A percentile compares a stretch with the other conserved stretches of the same genome.
Evolutionary conservation across 1,284 basidiomycete genomes (phyloP).

Genomic region (Puccinia coronata): DNA sequence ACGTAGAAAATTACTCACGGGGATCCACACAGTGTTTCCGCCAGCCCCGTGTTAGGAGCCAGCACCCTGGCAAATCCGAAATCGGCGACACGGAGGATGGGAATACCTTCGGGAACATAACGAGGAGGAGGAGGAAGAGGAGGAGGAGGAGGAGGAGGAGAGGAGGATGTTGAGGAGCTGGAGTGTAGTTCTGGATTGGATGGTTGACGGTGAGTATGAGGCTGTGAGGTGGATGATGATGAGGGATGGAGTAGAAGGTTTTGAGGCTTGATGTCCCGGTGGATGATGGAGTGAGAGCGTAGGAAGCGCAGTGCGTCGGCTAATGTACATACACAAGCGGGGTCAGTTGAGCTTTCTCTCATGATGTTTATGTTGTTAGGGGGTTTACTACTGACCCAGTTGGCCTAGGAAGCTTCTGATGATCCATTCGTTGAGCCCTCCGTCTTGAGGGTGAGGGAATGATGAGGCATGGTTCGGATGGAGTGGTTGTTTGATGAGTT

Average conservation of each 20-base stretch:
- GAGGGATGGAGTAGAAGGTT: conserved; percentile 59
- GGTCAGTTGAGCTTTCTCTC: neutral
- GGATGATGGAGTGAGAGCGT: conserved; percentile 83
- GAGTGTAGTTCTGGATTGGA: neutral
- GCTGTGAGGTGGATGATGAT: conserved; percentile 1
- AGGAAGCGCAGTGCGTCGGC: conserved; percentile 91
- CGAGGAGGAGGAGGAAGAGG: conserved; percentile 74
- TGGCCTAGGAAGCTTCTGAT: conserved; percentile 91
- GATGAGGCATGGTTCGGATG: conserved; percentile 68
- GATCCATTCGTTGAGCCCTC: conserved; percentile 85
- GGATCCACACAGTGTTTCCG: conserved; percentile 95
- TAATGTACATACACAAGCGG: conserved; percentile 59
- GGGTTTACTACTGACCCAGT: conserved; percentile 67
- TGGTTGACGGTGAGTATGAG: neutral
- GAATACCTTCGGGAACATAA: conserved; percentile 79
- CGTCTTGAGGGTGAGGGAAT: conserved; percentile 85
- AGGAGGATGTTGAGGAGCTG: neutral
- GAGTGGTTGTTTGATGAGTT: conserved; percentile 69
- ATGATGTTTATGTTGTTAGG: neutral
- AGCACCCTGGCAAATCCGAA: conserved; percentile 95
- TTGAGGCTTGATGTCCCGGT: conserved; percentile 97
- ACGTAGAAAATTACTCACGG: conserved; percentile 66
- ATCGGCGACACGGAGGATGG: conserved; percentile 93
- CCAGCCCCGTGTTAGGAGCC: conserved; percentile 80
- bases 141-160: neutral